Base-by-base conservation (phyloP, 495 filamentous ascomycete genomes). In the Cudoniella acicularis region DNA sequence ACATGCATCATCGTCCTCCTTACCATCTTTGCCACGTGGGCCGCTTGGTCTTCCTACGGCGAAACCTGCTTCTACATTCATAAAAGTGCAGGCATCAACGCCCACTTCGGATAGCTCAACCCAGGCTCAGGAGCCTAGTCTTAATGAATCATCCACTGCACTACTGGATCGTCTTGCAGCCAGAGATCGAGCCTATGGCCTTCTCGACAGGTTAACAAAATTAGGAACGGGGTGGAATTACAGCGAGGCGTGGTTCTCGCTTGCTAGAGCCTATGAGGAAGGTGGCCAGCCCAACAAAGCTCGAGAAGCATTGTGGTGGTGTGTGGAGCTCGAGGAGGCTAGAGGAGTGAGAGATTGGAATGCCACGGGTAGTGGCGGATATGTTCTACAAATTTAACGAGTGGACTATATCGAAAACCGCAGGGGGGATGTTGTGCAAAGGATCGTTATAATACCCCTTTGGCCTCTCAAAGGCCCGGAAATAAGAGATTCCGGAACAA, bases 181-280 rank as follows among this genome's bases (percentile, higher is more conserved):
- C 24, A 82, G 91, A 25, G 92, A 98, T 67, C 81, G 95, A 18
- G 94, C 95, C 1, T 90, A 90, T 66, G 86, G 83, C 11, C 78
- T 98, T 45, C 81, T 98, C 0, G 87, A 85, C 8, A 79, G 81
- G 1, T 77, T 98, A 54, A 96, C 91, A 1, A 92, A 89, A 73
- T 80, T 89, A 2, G 91, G 92, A n/a, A 77, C 73, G 24, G 92
- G 91, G 3, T 98, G 95, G 95, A 90, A 96, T 69, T 82, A 86
- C 65, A 84, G 86, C n/a, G 94, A 96, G 68, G 94, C 92, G 18
- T 98, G 94, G 94, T 91, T 87, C 65, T 84, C 86, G 10, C 80
- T 98, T 16, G 90, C 94, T 0, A 76, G 89, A 60, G 91, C 86
- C 47, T 89, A 96, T 63, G 93, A 97, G 72, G 83, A 86, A 55